These are phyloP conservation scores for Plasmodium blacklocki DNA, from an alignment of 169 alveolate species.

Conservation along the genomic window DNA sequence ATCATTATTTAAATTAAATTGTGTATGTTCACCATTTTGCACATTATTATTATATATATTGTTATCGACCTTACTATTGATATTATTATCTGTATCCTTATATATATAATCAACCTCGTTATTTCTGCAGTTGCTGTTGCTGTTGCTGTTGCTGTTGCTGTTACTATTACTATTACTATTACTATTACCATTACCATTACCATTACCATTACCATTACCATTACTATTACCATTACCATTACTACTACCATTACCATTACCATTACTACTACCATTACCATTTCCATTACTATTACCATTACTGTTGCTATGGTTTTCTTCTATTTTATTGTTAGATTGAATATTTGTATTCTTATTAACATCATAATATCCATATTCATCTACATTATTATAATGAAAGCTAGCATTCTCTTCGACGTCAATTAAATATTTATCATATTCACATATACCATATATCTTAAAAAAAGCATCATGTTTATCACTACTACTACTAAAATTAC, in stretches of 20 bases:
- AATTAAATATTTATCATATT: constrained; percentile 56
- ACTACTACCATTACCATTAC: no score
- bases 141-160: neutral
- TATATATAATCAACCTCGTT: constrained; percentile 11
- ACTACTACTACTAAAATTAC: constrained; percentile 8
- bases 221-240: no score
- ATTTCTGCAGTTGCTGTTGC: neutral
- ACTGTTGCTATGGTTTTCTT: constrained; percentile 2
- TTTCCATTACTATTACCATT: neutral
- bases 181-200: no score
- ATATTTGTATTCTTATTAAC: constrained; percentile 19
- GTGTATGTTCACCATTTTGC: neutral
- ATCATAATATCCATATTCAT: constrained; percentile 62
- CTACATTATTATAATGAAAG: constrained; percentile 39
- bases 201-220: no score
- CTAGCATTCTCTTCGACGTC: constrained; percentile 36
- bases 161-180: no score
- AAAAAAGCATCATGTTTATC: constrained; percentile 24
- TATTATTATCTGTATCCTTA: neutral
- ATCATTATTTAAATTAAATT: constrained; percentile 40
- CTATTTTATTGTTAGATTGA: neutral
- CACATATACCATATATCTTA: constrained; percentile 37
- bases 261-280: no score
- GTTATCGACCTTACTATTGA: neutral
- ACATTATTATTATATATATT: neutral